phyloP scores from a whole-genome alignment of 129 eudicot species.

The Saussurea involucrata region DNA sequence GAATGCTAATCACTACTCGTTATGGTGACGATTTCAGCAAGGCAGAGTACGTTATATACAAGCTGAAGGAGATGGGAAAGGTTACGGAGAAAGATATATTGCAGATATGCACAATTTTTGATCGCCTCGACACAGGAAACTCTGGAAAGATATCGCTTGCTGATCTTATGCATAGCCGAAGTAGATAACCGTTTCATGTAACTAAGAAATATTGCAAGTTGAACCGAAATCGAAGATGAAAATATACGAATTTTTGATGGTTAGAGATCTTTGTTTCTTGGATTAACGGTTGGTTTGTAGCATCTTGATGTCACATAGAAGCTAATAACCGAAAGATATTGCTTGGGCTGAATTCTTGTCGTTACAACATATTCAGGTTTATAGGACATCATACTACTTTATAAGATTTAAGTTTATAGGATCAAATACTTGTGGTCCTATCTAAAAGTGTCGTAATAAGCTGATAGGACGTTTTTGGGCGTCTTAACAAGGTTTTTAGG shows the following conservation, averaged over 20 bases:
- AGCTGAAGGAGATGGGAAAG: conserved; percentile 83
- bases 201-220: not conserved
- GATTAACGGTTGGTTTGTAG: conserved; percentile 9
- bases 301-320: not conserved
- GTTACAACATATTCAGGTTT: too few species aligned
- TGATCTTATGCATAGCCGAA: conserved; percentile 57
- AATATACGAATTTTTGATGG: not conserved
- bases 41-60: conserved; percentile 78
- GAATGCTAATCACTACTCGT: not conserved
- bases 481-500: too few species aligned
- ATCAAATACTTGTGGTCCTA: too few species aligned
- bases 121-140: conserved; percentile 61
- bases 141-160: conserved; percentile 78
- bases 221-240: not conserved
- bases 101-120: conserved; percentile 69
- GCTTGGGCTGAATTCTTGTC: not conserved
- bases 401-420: too few species aligned
- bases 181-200: not conserved
- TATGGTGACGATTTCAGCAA: conserved; percentile 51
- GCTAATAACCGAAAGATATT: not conserved
- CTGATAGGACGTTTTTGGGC: too few species aligned
- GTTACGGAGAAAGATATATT: conserved; percentile 68
- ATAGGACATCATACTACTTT: too few species aligned
- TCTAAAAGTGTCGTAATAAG: too few species aligned
- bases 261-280: conserved; percentile 10